Evolutionary conservation across 495 filamentous ascomycete genomes (phyloP), one percentile per base, ranked within the genome.

Genomic region (Aspergillus sparsus): DNA sequence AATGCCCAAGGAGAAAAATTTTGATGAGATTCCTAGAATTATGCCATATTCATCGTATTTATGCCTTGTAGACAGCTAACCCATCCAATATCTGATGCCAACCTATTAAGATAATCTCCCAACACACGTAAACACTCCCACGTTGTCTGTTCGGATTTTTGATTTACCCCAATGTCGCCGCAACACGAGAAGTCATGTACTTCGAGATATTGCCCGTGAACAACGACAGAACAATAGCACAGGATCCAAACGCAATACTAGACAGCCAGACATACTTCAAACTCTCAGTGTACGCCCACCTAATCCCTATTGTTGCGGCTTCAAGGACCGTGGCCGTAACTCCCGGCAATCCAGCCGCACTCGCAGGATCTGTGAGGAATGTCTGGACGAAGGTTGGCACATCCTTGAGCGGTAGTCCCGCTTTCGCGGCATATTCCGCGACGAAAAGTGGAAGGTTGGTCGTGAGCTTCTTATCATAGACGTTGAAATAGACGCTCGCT

Each of bases 141-240:
- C 21, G 21, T 27, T 27, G 21, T 27, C 21, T 27, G 21, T 27
- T 27, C 21, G 21, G 21, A 1, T 27, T 27, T 27, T 27, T 27
- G 21, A 27, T 27, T 46, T 16, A 46, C 42, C 7, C 18, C 11
- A 46, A 16, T 6, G 12, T 46, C 15, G 42, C 42, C 2, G 42
- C 42, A 13, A 46, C 42, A 8, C 42, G 42, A 46, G n/a, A 13
- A 13, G 42, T 46, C 42, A 46, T 46, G 15, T 46, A 46, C 42
- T 46, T 46, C 13, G 13, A 15, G 7, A 46, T 16, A 46, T 46
- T 16, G 6, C 42, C 42, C n/a, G 18, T 46, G 18, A 46, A 46
- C 2, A 16, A 5, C 42, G 42, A 46, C 13, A 46, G 7, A 16
- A 46, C 18, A 16, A 46, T 46, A 13, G 42, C 42, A 16, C 42